These are phyloP conservation scores for Clitopilus passeckerianus DNA, from an alignment of 768 basidiomycete species.

Conservation along the genomic window DNA sequence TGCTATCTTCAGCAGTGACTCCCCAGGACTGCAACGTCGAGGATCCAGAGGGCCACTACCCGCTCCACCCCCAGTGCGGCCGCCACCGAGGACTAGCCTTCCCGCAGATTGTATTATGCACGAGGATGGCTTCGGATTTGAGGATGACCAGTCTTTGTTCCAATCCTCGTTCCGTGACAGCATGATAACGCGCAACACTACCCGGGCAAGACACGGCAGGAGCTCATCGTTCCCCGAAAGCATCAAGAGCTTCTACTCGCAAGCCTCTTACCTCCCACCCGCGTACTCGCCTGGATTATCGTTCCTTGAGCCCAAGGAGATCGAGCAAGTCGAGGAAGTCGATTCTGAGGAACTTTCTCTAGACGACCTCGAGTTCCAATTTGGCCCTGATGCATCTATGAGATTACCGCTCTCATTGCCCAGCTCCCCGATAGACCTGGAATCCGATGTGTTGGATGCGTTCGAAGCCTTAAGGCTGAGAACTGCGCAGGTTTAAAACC, in stretches of 20 bases:
- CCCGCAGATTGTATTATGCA: not conserved
- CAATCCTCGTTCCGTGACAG: not conserved
- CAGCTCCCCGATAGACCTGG: not conserved
- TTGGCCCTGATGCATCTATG: not conserved
- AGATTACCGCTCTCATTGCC: not conserved
- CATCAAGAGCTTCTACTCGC: not conserved
- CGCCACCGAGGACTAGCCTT: not conserved
- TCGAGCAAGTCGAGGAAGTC: not conserved
- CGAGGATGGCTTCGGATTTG: not conserved
- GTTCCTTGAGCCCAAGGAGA: not conserved
- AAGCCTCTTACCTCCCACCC: not conserved
- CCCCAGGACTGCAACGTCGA: not conserved
- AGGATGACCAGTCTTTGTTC: not conserved
- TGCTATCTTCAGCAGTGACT: not conserved
- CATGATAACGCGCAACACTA: not conserved
- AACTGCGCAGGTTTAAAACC: not conserved
- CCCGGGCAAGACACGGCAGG: not conserved
- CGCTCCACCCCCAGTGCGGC: not conserved
- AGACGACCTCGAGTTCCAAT: not conserved
- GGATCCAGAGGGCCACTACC: not conserved
- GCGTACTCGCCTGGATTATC: not conserved
- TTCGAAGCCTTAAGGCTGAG: not conserved
- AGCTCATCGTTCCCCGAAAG: not conserved
- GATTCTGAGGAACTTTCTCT: not conserved
- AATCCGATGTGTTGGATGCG: not conserved